A percentile compares a stretch with the other conserved stretches of the same genome.
Conservation (phyloP, 345 rosid species). For the Ricinus communis region DNA sequence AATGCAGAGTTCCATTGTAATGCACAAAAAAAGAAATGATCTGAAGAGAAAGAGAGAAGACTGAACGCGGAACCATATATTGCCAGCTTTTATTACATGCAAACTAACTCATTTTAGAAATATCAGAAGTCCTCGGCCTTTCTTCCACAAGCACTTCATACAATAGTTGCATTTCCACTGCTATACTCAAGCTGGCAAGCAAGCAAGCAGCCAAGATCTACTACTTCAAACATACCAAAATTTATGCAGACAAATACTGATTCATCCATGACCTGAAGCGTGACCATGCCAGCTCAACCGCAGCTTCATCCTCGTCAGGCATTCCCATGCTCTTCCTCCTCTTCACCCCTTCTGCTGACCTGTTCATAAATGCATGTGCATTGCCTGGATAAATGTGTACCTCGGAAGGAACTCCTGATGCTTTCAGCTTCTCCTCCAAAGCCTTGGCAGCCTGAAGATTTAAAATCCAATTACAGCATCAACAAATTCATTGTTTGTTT, state of each 20-base stretch:
- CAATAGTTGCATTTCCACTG: neutral
- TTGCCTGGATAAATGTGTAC: conserved; percentile 75
- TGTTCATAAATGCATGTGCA: conserved; percentile 86
- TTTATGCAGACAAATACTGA: conserved; percentile 40
- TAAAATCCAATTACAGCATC: conserved; percentile 3
- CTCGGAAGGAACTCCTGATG: conserved; percentile 69
- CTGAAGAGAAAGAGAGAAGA: too few species aligned
- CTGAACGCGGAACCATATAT: too few species aligned
- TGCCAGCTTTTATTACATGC: neutral
- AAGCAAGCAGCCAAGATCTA: neutral
- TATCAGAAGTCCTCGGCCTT: neutral
- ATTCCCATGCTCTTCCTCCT: conserved; percentile 88
- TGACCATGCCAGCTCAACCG: conserved; percentile 88
- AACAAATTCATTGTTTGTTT: conserved; percentile 2
- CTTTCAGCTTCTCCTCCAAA: conserved; percentile 79
- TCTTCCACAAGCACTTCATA: neutral
- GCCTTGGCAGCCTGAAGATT: conserved; percentile 72
- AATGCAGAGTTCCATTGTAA: too few species aligned
- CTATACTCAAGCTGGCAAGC: neutral
- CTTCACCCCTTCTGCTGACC: conserved; percentile 64
- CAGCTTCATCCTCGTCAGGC: conserved; percentile 75
- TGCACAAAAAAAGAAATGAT: neutral
- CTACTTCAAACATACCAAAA: neutral
- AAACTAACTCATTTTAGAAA: neutral
- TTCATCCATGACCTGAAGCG: conserved; percentile 87